These are phyloP conservation scores for Brasilioporus rufonigricans DNA, from an alignment of 768 basidiomycete genomes.

Conservation along the genomic window DNA sequence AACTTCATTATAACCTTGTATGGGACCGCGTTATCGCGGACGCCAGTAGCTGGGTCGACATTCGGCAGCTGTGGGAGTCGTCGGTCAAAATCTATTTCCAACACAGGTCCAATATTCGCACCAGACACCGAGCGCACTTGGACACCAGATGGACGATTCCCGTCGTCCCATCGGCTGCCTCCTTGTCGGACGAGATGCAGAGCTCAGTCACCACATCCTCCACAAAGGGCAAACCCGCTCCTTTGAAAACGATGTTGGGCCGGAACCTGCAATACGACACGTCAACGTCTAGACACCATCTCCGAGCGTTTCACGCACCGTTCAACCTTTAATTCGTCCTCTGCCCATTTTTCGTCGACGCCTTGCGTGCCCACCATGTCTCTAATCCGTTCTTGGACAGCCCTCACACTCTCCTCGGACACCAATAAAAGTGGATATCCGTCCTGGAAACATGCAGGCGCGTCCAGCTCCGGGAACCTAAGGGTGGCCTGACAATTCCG, in stretches of 20 bases:
- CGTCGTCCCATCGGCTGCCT: conserved; percentile 15
- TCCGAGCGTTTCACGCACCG: conserved; percentile 41
- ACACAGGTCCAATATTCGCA: conserved; percentile 34
- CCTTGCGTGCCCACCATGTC: conserved; percentile 47
- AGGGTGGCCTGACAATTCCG: conserved; percentile 51
- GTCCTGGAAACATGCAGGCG: conserved; percentile 62
- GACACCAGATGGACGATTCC: conserved; percentile 55
- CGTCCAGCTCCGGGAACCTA: conserved; percentile 56
- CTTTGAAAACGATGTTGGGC: conserved; percentile 71
- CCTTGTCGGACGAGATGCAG: conserved; percentile 40
- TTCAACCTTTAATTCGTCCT: conserved; percentile 51
- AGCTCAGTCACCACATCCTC: conserved; percentile 73
- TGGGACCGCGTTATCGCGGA: conserved; percentile 69
- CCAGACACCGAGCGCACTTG: conserved; percentile 70
- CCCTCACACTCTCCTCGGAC: conserved; percentile 61
- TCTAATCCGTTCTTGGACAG: conserved; percentile 48
- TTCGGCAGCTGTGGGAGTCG: conserved; percentile 60
- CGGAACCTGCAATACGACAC: conserved; percentile 51
- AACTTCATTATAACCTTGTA: conserved; percentile 76
- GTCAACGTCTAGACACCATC: background rate
- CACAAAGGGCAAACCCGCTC: conserved; percentile 62
- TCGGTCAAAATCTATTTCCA: conserved; percentile 4
- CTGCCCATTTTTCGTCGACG: conserved; percentile 51
- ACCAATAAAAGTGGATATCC: conserved; percentile 67
- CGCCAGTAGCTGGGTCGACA: conserved; percentile 60